A percentile compares a stretch with the other conserved stretches of the same genome.
phyloP scores from a whole-genome alignment of 768 basidiomycete species.

The Boletellus ananas region DNA sequence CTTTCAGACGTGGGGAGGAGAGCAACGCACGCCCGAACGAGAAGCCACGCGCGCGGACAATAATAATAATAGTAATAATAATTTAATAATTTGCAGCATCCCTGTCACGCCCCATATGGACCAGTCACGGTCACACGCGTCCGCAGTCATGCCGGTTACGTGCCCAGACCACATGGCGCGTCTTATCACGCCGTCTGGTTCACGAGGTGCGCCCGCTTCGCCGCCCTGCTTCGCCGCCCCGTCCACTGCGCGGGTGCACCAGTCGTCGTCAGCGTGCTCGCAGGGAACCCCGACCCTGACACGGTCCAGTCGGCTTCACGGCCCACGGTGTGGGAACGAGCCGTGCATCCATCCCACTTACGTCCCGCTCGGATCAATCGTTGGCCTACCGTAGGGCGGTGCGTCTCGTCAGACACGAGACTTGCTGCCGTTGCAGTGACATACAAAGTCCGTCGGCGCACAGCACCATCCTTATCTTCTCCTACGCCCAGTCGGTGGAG shows the following conservation, averaged over 20 bases:
- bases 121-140: neutral
- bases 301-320: neutral
- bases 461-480: neutral
- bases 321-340: too few relatives aligned
- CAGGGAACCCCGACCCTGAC: constrained; percentile 2
- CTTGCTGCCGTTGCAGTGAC: neutral
- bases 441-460: neutral
- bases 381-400: too few relatives aligned
- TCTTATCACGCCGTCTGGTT: neutral
- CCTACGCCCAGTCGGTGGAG: too few relatives aligned
- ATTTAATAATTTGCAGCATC: neutral
- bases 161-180: constrained; percentile 15
- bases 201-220: too few relatives aligned
- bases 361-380: neutral
- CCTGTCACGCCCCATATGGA: constrained; percentile 10
- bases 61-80: too few relatives aligned
- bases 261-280: neutral
- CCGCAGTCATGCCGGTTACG: constrained; percentile 16
- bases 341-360: too few relatives aligned
- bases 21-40: constrained; percentile 21
- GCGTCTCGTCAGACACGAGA: neutral
- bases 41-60: constrained; percentile 4
- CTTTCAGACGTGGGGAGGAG: constrained; percentile 25
- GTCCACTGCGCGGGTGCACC: too few relatives aligned
- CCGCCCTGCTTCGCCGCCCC: neutral